Evolutionary conservation across 2,329 filamentous ascomycete species (phyloP).

Genomic region (Biscogniauxia sp.): DNA sequence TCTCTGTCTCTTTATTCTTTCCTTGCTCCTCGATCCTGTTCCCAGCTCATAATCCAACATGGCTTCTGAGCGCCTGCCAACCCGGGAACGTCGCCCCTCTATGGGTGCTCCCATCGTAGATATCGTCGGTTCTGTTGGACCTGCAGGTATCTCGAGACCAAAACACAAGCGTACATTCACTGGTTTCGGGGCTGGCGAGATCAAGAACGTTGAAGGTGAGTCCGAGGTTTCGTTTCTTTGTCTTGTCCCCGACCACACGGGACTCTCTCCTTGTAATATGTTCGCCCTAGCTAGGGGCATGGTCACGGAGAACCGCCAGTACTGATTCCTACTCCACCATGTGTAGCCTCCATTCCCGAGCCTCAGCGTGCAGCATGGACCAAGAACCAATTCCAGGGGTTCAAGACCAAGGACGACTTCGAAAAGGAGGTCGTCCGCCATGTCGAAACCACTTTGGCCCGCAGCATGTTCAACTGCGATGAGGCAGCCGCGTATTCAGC

Average conservation of each 20-base stretch:
- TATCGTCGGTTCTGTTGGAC: conserved; percentile 81
- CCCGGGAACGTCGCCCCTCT: conserved; percentile 77
- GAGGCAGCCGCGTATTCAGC: conserved; percentile 90
- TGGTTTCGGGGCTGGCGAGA: conserved; percentile 85
- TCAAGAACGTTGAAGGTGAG: conserved; percentile 87
- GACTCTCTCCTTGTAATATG: neutral
- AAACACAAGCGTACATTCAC: conserved; percentile 98
- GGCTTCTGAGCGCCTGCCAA: conserved; percentile 40
- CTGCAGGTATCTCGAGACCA: conserved; percentile 78
- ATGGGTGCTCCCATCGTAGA: conserved; percentile 78
- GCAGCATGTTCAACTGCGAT: conserved; percentile 97
- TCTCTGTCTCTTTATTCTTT: neutral
- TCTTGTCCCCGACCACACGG: no score
- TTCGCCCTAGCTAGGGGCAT: neutral
- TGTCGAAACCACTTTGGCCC: conserved; percentile 92
- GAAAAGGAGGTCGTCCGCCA: conserved; percentile 85
- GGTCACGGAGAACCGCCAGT: no score
- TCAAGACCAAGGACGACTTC: conserved; percentile 79
- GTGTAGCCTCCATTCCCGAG: conserved; percentile 75
- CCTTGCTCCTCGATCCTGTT: neutral
- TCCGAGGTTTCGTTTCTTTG: neutral
- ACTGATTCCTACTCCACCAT: no score
- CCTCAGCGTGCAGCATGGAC: conserved; percentile 80
- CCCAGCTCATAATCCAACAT: conserved; percentile 22
- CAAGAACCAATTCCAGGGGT: conserved; percentile 61